A percentile compares a stretch with the other conserved stretches of the same genome.
Conservation (phyloP, 2,329 filamentous ascomycete genomes). For the Ilyonectria sp. region DNA sequence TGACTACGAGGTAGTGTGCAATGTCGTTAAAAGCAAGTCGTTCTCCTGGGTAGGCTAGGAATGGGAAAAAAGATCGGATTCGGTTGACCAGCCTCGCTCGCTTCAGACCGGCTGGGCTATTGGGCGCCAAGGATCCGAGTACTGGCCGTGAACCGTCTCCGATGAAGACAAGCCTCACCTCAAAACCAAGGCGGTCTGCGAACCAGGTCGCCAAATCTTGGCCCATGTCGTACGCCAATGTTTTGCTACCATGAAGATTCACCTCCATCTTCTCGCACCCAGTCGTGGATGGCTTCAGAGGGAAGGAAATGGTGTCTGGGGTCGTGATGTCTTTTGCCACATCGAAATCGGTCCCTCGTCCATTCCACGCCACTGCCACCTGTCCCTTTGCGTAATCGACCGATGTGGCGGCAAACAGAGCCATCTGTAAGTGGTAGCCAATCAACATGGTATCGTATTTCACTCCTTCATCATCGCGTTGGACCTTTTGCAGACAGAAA, state of each 20-base stretch:
- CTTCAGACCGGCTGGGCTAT: slow-evolving; percentile 37
- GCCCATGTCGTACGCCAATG: slow-evolving; percentile 43
- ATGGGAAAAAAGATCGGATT: slow-evolving; percentile 22
- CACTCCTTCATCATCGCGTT: slow-evolving; percentile 5
- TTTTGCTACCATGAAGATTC: slow-evolving; percentile 35
- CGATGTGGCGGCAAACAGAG: slow-evolving; percentile 28
- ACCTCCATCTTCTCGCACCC: slow-evolving; percentile 19
- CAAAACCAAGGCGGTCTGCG: slow-evolving; percentile 34
- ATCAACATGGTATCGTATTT: slow-evolving; percentile 43
- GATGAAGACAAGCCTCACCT: slow-evolving; percentile 40
- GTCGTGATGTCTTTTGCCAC: background rate
- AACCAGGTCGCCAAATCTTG: slow-evolving; percentile 40
- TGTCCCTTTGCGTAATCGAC: slow-evolving; percentile 29
- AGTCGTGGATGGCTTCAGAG: slow-evolving; percentile 22
- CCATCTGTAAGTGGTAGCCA: slow-evolving; percentile 40
- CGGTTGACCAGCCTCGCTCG: slow-evolving; percentile 13
- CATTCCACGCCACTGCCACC: slow-evolving; percentile 29
- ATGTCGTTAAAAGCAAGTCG: slow-evolving; percentile 39
- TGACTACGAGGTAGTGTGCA: slow-evolving; percentile 44
- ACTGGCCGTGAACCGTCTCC: slow-evolving; percentile 42
- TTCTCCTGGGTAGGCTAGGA: slow-evolving; percentile 28
- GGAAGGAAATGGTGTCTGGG: slow-evolving; percentile 27
- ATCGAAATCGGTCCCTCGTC: slow-evolving; percentile 25
- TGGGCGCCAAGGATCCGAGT: slow-evolving; percentile 42
- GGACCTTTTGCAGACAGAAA: slow-evolving; percentile 42